Conservation (phyloP, 148 eudicot genomes). For the Cornus suecica region DNA sequence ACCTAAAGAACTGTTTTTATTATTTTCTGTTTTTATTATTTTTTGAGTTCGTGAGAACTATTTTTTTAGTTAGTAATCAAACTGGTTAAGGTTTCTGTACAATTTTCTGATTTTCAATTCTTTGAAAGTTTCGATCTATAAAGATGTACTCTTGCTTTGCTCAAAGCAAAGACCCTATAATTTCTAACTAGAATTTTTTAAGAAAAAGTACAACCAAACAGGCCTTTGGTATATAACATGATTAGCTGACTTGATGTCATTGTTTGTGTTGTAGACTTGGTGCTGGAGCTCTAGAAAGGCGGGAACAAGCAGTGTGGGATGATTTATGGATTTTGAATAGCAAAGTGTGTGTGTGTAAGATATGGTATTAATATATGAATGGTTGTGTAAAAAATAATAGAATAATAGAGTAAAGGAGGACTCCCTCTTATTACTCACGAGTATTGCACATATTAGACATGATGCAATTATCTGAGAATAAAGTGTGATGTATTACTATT, state of each 20-base stretch:
- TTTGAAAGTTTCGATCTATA: too few species aligned
- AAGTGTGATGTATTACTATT: slow-evolving; percentile 1
- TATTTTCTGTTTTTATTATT: too few species aligned
- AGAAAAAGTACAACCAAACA: too few species aligned
- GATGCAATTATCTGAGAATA: neutral
- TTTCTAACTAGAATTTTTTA: too few species aligned
- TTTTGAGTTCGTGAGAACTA: too few species aligned
- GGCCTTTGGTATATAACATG: neutral
- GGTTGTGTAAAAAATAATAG: slow-evolving; percentile 4
- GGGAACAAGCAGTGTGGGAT: slow-evolving; percentile 11
- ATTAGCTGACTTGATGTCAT: slow-evolving; percentile 9
- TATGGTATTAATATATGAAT: slow-evolving; percentile 9
- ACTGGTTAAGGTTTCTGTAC: too few species aligned
- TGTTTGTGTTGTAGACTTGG: slow-evolving; percentile 55
- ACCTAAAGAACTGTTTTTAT: too few species aligned
- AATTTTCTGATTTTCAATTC: too few species aligned
- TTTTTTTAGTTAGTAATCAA: too few species aligned
- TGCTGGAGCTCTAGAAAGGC: slow-evolving; percentile 65
- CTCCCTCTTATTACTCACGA: slow-evolving; percentile 13
- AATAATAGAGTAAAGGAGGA: slow-evolving; percentile 24
- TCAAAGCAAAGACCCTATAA: too few species aligned
- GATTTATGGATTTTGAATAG: slow-evolving; percentile 13
- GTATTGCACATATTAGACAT: neutral
- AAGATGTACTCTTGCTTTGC: too few species aligned
- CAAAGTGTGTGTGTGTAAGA: slow-evolving; percentile 13